A percentile compares a stretch with the other conserved stretches of the same genome.
Evolutionary conservation across 805 yeast genomes (phyloP).

Genomic region (Priceomyces medius): DNA sequence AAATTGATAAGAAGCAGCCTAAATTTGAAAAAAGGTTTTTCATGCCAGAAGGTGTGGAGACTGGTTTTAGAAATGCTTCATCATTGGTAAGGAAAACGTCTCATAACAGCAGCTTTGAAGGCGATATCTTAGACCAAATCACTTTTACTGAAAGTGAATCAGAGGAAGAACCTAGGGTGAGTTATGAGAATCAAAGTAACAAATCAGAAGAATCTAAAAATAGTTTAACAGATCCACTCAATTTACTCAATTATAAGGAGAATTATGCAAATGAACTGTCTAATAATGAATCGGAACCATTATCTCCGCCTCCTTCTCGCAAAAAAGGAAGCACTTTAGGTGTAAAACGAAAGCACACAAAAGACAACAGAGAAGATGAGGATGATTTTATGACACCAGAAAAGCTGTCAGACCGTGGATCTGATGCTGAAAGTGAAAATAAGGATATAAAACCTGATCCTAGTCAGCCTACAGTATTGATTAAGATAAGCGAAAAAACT

Average conservation of each 20-base stretch:
- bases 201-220: background rate
- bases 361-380: background rate
- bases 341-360: slow-evolving; percentile 7
- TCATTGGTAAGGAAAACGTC: slow-evolving; percentile 32
- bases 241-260: background rate
- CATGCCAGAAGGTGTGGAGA: slow-evolving; percentile 71
- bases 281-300: background rate
- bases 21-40: slow-evolving; percentile 48
- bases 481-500: background rate
- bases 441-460: background rate
- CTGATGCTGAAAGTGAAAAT: slow-evolving; percentile 1
- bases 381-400: slow-evolving; percentile 1
- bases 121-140: slow-evolving; percentile 10
- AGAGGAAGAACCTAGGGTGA: background rate
- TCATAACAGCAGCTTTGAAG: background rate
- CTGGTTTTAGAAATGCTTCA: slow-evolving; percentile 60
- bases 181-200: slow-evolving; percentile 5
- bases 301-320: background rate
- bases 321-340: slow-evolving; percentile 14
- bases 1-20: slow-evolving; percentile 4
- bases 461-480: background rate
- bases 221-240: background rate
- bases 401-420: background rate
- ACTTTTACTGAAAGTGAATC: slow-evolving; percentile 17
- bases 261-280: background rate